These are phyloP conservation scores for Podila horticola DNA, from an alignment of 192 early-diverging fungal species.

Conservation along the genomic window DNA sequence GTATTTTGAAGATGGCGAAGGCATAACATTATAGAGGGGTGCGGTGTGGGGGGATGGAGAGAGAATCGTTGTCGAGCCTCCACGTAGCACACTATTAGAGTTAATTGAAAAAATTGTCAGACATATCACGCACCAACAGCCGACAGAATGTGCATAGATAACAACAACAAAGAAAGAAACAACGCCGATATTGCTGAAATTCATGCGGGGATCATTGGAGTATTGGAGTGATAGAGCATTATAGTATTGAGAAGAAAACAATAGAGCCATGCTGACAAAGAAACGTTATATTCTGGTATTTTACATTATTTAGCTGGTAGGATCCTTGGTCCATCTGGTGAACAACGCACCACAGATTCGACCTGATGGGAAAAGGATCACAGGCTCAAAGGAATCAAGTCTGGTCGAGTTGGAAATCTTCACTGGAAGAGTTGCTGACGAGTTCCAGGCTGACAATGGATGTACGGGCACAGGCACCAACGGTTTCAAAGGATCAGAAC, in stretches of 20 bases:
- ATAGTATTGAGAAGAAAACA: too few relatives aligned
- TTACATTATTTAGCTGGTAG: slow-evolving; percentile 20
- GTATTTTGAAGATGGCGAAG: too few relatives aligned
- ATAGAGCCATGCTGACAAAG: too few relatives aligned
- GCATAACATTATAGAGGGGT: too few relatives aligned
- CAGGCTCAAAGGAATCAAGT: slow-evolving; percentile 23
- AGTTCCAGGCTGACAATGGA: slow-evolving; percentile 7
- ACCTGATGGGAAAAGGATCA: slow-evolving; percentile 36
- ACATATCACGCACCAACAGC: neutral
- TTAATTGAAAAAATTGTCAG: neutral
- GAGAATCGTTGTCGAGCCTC: slow-evolving; percentile 16
- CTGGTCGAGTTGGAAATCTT: slow-evolving; percentile 26
- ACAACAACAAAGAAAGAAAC: neutral
- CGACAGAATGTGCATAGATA: too few relatives aligned
- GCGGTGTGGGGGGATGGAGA: neutral
- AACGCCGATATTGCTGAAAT: neutral
- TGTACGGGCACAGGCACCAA: slow-evolving; percentile 22
- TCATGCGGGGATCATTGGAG: too few relatives aligned
- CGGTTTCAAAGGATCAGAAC: slow-evolving; percentile 22
- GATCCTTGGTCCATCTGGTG: slow-evolving; percentile 26
- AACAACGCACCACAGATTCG: slow-evolving; percentile 39
- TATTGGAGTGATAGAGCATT: too few relatives aligned
- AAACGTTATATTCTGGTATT: too few relatives aligned
- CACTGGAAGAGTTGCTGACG: slow-evolving; percentile 17
- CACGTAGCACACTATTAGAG: slow-evolving; percentile 15